Base-by-base conservation (phyloP, 331 rosid species). In the Erythrophleum ivorense region DNA sequence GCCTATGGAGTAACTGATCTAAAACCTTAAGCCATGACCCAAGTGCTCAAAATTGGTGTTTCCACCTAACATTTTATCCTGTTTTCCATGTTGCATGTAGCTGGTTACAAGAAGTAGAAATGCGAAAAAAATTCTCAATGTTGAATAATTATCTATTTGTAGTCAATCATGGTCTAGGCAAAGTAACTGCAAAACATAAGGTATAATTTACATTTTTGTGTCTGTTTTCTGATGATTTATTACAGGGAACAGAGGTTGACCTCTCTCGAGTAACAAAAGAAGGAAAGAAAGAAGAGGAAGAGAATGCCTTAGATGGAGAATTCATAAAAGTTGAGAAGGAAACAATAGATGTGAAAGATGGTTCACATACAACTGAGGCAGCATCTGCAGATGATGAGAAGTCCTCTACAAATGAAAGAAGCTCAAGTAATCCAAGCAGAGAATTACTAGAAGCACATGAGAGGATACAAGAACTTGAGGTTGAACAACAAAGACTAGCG, bases 321-420 rank as follows among this genome's bases (percentile, higher is more conserved):
- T 96, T 96, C 88, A 92, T 96, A 29, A 96, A 96, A 86, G 92
- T 96, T 71, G 98, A 96, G 87, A 96, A 83, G 90, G 98, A 94
- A 85, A 67, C 89, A 11, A 60, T 89, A 10, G 92, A 87, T 33
- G 85, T 54, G 52, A 85, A 90, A 75, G 89, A 87, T 53, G 73
- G 76, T 36, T 55, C 84, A 53, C 87, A 57, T 74, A 15, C 73
- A 52, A 78, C 80, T 74, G 80, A 73, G 64, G 64, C 57, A 71
- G 31, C 48, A n/a, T 57, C 71, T 49, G 83, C 31, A 31, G 86
- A 78, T 12, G 90, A 83, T 16, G 84, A 84, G 45, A 88, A 87
- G 63, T 76, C 87, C 18, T 50, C 86, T 24, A 76, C 76, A 71
- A 71, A 80, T 6, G 94, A 85, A 75, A 87, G 88, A 86, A 91